Base-by-base conservation (phyloP, 768 basidiomycete species). In the Tulasnella sp. region DNA sequence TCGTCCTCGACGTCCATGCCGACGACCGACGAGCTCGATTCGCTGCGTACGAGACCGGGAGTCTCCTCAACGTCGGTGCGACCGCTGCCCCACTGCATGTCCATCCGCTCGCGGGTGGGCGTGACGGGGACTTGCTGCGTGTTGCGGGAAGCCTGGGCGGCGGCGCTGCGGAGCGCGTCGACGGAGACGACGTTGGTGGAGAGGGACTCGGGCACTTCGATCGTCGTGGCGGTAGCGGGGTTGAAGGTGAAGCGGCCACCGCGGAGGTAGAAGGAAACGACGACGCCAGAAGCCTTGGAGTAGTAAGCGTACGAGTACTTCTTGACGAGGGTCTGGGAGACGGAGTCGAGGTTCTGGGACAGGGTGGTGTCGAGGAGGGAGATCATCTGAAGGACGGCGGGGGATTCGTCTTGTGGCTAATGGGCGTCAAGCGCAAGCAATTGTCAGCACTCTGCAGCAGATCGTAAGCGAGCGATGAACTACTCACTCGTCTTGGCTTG, bases 261-360 rank as follows among this genome's bases (percentile, higher is more conserved):
- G 84, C 94, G 91, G 75, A 98, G 92, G 85, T 99, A 99, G 87
- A 92, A 96, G 85, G 98, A 95, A 48, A 96, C 92, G 81, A 96
- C 95, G 85, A 95, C 92, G 34, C 94, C 96, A 34, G 97, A 96
- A 0, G 96, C 96, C 87, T 96, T 97, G 75, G 95, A 96, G 87
- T 97, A 99, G 88, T 97, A 98, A 64, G 93, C 93, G 83, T 95
- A 96, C 7, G 97, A 97, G 87, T 99, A 98, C 88, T 99, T 99
- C 89, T 97, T 96, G 85, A 98, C 92, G 84, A 98, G 89, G n/a
- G 94, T 96, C 86, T 97, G 94, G 18, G 97, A 98, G 44, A 99
- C 90, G 82, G 95, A 93, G 84, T 96, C 94, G 87, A 97, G 93
- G 84, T 95, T 92, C 85, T 93, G 93, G 41, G 94, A 91, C 83